These are phyloP conservation scores for Helichrysum umbraculigerum DNA, from an alignment of 129 eudicot species.

Conservation along the genomic window DNA sequence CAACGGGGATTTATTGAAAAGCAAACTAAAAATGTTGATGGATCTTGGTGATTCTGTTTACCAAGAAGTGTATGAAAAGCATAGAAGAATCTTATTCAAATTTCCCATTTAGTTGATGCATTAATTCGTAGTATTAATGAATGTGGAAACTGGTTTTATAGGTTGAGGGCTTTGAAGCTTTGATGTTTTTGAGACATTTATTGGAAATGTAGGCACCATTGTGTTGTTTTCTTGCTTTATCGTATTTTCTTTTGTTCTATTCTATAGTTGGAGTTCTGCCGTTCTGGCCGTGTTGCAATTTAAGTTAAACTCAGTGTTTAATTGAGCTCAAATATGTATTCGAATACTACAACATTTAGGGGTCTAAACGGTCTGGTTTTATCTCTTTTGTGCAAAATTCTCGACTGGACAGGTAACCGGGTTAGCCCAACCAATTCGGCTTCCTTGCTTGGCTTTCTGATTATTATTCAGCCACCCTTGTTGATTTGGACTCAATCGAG, in stretches of 20 bases:
- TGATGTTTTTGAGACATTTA: slow-evolving; percentile 30
- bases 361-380: too few relatives aligned
- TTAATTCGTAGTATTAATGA: too few relatives aligned
- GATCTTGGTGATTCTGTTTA: too few relatives aligned
- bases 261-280: not conserved
- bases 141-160: too few relatives aligned
- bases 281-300: too few relatives aligned
- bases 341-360: too few relatives aligned
- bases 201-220: slow-evolving; percentile 28
- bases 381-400: too few relatives aligned
- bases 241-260: not conserved
- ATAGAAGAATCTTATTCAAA: slow-evolving; percentile 51
- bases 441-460: slow-evolving; percentile 42
- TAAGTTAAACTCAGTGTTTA: too few relatives aligned
- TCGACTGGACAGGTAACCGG: slow-evolving; percentile 24
- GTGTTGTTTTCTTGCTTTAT: slow-evolving; percentile 8
- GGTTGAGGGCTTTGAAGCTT: slow-evolving; percentile 33
- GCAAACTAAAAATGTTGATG: too few relatives aligned
- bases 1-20: slow-evolving; percentile 55
- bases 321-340: too few relatives aligned
- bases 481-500: slow-evolving; percentile 40
- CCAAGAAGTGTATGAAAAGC: slow-evolving; percentile 58
- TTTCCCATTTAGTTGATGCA: too few relatives aligned
- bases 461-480: slow-evolving; percentile 24
- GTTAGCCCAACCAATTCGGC: slow-evolving; percentile 78